Percentiles rank a stretch among this genome's conserved stretches.
Conservation (phyloP, 805 yeast species). For the Ogataea paraovalis region DNA sequence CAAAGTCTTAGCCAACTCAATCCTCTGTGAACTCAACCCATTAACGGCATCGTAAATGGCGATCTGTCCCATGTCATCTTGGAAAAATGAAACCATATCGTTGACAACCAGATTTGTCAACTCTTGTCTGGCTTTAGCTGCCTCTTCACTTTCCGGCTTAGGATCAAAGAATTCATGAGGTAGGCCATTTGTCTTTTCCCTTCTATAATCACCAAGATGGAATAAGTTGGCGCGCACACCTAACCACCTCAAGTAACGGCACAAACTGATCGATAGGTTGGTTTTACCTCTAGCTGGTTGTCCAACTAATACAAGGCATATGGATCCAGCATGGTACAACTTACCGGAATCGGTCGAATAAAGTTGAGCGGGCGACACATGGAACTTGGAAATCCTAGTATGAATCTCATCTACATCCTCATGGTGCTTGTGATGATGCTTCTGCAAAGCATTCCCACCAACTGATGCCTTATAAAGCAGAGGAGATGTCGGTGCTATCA, state of each 20-base stretch:
- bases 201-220: conserved; percentile 88
- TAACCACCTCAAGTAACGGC: conserved; percentile 91
- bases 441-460: neutral
- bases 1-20: conserved; percentile 52
- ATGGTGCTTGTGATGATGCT: conserved; percentile 6
- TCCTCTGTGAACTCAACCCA: conserved; percentile 67
- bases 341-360: conserved; percentile 91
- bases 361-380: conserved; percentile 86
- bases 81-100: conserved; percentile 70
- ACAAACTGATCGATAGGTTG: conserved; percentile 82
- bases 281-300: conserved; percentile 97
- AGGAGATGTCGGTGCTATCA: conserved; percentile 12
- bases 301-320: conserved; percentile 85
- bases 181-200: conserved; percentile 48
- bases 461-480: conserved; percentile 9
- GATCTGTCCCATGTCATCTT: conserved; percentile 80
- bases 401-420: conserved; percentile 61
- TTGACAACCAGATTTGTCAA: conserved; percentile 60
- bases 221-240: conserved; percentile 91
- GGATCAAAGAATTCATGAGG: conserved; percentile 71
- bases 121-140: conserved; percentile 48
- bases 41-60: conserved; percentile 96
- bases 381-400: conserved; percentile 51
- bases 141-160: conserved; percentile 42
- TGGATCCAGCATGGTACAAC: conserved; percentile 92